Percentiles rank a stretch among this genome's conserved stretches.
Conservation (phyloP, 257 asterid species). For the Ballota nigra region DNA sequence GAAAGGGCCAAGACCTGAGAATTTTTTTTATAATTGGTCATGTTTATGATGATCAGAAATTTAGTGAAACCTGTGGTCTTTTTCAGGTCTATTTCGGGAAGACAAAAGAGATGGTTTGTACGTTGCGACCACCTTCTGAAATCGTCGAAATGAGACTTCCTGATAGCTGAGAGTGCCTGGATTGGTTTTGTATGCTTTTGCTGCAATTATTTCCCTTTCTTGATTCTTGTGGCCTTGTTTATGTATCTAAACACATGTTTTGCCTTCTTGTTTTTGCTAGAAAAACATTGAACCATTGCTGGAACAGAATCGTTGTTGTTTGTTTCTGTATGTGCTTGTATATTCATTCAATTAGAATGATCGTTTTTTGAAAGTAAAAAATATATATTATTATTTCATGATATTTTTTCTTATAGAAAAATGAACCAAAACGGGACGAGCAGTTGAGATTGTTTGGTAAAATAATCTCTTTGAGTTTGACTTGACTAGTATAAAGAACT, state of each 20-base stretch:
- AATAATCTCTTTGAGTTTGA: too few species aligned
- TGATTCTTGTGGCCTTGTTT: neutral
- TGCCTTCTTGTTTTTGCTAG: neutral
- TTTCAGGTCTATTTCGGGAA: conserved; percentile 94
- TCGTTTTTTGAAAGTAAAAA: neutral
- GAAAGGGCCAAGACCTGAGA: neutral
- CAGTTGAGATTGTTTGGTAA: neutral
- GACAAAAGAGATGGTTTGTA: conserved; percentile 99
- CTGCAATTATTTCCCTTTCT: neutral
- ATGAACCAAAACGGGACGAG: neutral
- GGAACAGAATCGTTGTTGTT: neutral
- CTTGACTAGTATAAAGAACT: neutral
- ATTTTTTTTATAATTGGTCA: neutral
- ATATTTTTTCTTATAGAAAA: neutral
- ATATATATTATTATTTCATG: neutral
- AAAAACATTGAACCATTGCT: neutral
- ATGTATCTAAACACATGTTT: neutral
- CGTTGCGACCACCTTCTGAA: conserved; percentile 88
- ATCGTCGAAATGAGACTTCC: conserved; percentile 66
- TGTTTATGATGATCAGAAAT: neutral
- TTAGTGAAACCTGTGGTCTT: neutral
- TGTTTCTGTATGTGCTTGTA: neutral
- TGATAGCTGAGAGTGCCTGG: conserved; percentile 41
- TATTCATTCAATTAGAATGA: neutral
- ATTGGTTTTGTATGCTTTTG: neutral